These are phyloP conservation scores for Aspergillus felis DNA, from an alignment of 2,329 filamentous ascomycete genomes.

Conservation along the genomic window DNA sequence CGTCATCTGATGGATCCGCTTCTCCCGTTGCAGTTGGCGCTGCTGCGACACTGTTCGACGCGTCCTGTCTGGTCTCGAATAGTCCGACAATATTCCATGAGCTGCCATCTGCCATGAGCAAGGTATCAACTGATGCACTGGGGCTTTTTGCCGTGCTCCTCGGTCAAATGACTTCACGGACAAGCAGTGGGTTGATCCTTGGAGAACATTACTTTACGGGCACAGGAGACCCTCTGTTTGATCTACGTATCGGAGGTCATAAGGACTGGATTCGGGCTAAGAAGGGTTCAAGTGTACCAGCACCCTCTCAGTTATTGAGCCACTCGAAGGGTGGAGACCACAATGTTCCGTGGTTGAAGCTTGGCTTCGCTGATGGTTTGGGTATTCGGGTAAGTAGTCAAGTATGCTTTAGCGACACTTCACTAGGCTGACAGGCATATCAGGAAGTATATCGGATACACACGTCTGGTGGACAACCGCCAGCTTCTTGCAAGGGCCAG, in stretches of 20 bases:
- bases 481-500: constrained; percentile 31
- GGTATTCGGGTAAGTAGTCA: constrained; percentile 27
- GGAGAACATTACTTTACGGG: constrained; percentile 35
- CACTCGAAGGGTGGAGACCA: not conserved
- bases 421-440: not conserved
- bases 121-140: constrained; percentile 23
- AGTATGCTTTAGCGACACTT: constrained; percentile 3
- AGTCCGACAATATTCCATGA: constrained; percentile 26
- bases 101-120: constrained; percentile 19
- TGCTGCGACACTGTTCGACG: constrained; percentile 44
- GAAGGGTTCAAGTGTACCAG: constrained; percentile 25
- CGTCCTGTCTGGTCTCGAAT: constrained; percentile 34
- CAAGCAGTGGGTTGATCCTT: constrained; percentile 24
- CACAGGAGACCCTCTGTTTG: constrained; percentile 27
- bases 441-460: constrained; percentile 42
- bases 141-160: constrained; percentile 21
- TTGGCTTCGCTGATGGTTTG: constrained; percentile 22
- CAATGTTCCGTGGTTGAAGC: constrained; percentile 34
- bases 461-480: constrained; percentile 34
- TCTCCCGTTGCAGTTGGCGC: constrained; percentile 41
- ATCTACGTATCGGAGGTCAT: constrained; percentile 23
- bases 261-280: constrained; percentile 24
- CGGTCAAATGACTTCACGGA: constrained; percentile 10
- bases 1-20: constrained; percentile 19
- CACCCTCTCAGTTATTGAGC: constrained; percentile 14